Conservation (phyloP, 1,284 basidiomycete genomes). For the Sanguinoderma infundibulare region DNA sequence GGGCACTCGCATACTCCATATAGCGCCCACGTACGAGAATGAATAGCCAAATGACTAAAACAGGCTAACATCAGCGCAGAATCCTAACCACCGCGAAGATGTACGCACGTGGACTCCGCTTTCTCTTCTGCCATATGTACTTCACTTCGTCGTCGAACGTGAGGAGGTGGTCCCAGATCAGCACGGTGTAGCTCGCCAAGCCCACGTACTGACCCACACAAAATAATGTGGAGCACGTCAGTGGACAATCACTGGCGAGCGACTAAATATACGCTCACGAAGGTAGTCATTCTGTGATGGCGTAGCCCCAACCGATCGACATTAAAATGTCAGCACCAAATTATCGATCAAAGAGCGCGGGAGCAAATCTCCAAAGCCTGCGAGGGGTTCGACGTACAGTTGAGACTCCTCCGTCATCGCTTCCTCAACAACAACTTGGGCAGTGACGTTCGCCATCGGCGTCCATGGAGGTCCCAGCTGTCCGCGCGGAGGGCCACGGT, state of each 20-base stretch:
- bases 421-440: neutral
- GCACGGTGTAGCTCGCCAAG: constrained; percentile 48
- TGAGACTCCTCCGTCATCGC: neutral
- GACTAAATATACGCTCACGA: constrained; percentile 6
- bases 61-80: neutral
- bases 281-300: constrained; percentile 13
- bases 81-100: neutral
- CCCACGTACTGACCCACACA: constrained; percentile 46
- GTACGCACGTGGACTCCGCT: constrained; percentile 36
- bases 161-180: constrained; percentile 54
- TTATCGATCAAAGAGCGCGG: too few species aligned
- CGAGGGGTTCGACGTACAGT: neutral
- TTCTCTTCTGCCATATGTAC: constrained; percentile 53
- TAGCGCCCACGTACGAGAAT: constrained; percentile 42
- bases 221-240: neutral
- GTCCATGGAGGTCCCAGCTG: neutral
- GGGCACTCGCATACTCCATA: neutral
- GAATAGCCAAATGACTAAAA: constrained; percentile 51
- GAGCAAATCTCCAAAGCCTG: neutral
- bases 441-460: neutral
- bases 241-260: neutral
- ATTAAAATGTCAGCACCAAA: neutral
- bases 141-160: constrained; percentile 55
- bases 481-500: neutral
- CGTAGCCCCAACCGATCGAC: neutral